These are phyloP conservation scores for Forsythia suspensa DNA, from an alignment of 257 asterid species.

Conservation along the genomic window DNA sequence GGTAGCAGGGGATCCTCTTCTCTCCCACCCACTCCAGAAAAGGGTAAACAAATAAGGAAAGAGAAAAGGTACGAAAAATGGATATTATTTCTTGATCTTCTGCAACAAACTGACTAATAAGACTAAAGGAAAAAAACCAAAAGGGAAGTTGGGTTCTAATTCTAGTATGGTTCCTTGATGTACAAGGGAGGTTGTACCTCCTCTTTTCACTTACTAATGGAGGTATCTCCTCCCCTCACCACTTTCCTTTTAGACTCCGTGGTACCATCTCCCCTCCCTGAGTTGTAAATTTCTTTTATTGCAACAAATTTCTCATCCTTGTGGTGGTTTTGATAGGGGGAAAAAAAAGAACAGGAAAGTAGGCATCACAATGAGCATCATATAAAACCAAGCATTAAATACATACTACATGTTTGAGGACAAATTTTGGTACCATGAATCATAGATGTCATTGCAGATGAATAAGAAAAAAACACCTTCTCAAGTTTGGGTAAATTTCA, in stretches of 20 bases:
- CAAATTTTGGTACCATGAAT: not conserved
- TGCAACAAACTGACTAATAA: not conserved
- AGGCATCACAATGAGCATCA: constrained; percentile 3
- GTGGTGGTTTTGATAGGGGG: not conserved
- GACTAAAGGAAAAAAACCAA: not conserved
- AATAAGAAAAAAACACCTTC: not conserved
- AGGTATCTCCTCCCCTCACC: not conserved
- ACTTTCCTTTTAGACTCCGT: not conserved
- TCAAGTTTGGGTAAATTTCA: not conserved
- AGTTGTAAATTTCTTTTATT: not conserved
- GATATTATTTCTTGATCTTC: not conserved
- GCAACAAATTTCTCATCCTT: not conserved
- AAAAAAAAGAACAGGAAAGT: not conserved
- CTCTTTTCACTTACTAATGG: not conserved
- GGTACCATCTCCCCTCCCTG: not conserved
- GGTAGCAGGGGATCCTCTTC: not conserved
- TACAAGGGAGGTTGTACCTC: not conserved
- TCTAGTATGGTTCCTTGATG: not conserved
- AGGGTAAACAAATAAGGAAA: not conserved
- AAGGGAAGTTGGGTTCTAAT: not conserved
- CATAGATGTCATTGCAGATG: not conserved
- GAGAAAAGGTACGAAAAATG: not conserved
- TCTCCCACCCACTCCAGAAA: not conserved
- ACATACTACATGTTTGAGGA: not conserved
- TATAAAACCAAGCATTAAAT: constrained; percentile 1